Evolutionary conservation across 2,329 filamentous ascomycete genomes (phyloP).

Genomic region (Ceratocystis colombiana): DNA sequence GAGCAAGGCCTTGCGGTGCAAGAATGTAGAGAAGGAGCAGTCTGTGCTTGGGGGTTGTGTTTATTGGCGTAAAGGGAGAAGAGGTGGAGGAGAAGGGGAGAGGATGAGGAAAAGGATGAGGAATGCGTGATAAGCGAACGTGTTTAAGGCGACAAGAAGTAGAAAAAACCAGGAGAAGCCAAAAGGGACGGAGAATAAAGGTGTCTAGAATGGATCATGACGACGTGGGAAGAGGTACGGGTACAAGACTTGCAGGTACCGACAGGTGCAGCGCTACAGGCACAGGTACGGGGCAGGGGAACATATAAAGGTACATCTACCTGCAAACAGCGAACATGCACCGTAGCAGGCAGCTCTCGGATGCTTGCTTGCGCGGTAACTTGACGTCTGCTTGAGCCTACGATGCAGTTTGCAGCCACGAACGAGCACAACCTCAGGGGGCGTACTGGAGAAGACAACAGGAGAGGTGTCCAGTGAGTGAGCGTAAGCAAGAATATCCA

Average conservation of each 20-base stretch:
- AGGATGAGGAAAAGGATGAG: constrained; percentile 2
- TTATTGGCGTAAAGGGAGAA: not conserved
- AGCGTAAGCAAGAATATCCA: not conserved
- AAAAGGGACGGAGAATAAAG: not conserved
- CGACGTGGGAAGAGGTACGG: constrained; percentile 2
- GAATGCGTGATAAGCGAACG: constrained; percentile 13
- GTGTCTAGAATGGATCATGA: not conserved
- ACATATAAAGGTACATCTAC: too few species aligned
- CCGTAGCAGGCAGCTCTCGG: too few species aligned
- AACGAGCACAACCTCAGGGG: not conserved
- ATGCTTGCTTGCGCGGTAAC: too few species aligned
- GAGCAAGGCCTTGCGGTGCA: not conserved
- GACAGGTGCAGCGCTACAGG: not conserved
- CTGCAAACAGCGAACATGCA: too few species aligned
- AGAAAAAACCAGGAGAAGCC: not conserved
- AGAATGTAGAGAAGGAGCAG: not conserved
- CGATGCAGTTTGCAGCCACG: too few species aligned
- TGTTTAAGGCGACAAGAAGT: not conserved
- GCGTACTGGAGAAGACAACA: not conserved
- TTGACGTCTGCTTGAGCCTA: too few species aligned
- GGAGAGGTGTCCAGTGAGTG: not conserved
- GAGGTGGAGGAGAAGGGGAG: not conserved
- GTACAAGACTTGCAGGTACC: not conserved
- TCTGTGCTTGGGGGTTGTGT: constrained; percentile 6
- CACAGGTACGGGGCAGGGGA: not conserved